Percentiles rank a stretch among this genome's conserved stretches.
phyloP scores from a whole-genome alignment of 192 early-diverging fungal species.

The Coemansia sp. region DNA sequence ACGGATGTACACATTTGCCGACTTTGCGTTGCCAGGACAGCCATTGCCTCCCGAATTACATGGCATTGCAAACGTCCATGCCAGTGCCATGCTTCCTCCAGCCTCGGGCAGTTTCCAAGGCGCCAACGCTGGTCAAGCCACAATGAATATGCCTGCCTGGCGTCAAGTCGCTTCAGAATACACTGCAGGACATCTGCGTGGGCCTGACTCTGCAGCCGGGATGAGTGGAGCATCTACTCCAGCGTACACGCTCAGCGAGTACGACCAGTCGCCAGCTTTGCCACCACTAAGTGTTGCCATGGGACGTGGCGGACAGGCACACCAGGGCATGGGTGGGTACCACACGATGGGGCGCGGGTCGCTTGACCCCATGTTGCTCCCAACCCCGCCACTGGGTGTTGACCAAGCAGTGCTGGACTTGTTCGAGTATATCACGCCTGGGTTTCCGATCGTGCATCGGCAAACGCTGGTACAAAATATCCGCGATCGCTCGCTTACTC shows the following conservation, averaged over 20 bases:
- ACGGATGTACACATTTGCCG: conserved; percentile 57
- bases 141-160: not conserved
- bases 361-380: conserved; percentile 33
- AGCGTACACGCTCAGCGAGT: conserved; percentile 24
- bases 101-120: not conserved
- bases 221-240: conserved; percentile 33
- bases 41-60: conserved; percentile 53
- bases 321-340: not conserved
- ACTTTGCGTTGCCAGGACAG: conserved; percentile 50
- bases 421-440: conserved; percentile 44
- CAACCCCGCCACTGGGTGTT: conserved; percentile 43
- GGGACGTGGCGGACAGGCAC: conserved; percentile 19
- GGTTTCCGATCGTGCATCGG: conserved; percentile 46
- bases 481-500: conserved; percentile 38
- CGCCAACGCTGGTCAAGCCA: not conserved
- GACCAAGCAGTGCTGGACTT: conserved; percentile 53
- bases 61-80: conserved; percentile 35
- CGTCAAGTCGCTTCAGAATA: not conserved
- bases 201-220: conserved; percentile 11
- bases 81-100: conserved; percentile 37
- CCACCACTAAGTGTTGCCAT: conserved; percentile 38
- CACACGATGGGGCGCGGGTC: conserved; percentile 12
- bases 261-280: conserved; percentile 27
- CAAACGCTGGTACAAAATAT: conserved; percentile 48
- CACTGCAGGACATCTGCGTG: not conserved